These are phyloP conservation scores for Rhododendron mucronatum DNA, from an alignment of 148 eudicot genomes.

Conservation along the genomic window DNA sequence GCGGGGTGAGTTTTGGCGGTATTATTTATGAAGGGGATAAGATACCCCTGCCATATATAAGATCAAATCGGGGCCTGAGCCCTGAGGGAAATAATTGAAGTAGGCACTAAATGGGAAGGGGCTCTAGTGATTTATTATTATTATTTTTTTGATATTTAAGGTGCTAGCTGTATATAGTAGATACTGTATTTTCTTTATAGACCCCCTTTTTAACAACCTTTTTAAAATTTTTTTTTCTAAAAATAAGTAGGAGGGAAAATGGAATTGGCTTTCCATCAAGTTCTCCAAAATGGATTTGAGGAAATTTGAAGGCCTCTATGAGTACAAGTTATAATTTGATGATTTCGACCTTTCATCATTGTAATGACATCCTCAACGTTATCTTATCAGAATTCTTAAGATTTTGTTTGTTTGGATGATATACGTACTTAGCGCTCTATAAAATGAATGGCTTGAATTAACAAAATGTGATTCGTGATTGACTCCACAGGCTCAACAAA, in stretches of 20 bases:
- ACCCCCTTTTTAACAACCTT: background rate
- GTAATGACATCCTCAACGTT: background rate
- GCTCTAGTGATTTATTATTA: too few species aligned
- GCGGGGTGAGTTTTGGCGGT: too few species aligned
- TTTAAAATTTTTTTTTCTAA: too few species aligned
- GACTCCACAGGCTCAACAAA: background rate
- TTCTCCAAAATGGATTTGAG: background rate
- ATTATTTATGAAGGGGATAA: too few species aligned
- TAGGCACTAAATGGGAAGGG: background rate
- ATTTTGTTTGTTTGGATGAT: background rate
- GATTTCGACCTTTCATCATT: background rate
- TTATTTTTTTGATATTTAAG: background rate
- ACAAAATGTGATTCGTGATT: background rate
- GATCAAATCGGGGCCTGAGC: background rate
- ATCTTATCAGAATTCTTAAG: background rate
- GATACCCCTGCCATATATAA: too few species aligned
- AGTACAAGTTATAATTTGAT: background rate
- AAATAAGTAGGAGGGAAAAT: background rate
- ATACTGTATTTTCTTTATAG: background rate
- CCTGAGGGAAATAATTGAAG: background rate
- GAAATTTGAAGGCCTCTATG: background rate
- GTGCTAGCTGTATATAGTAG: background rate
- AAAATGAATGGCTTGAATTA: background rate
- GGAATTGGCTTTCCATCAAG: background rate
- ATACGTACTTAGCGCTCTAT: background rate